Conservation (phyloP, 768 basidiomycete genomes). For the Albatrellus ellisii region DNA sequence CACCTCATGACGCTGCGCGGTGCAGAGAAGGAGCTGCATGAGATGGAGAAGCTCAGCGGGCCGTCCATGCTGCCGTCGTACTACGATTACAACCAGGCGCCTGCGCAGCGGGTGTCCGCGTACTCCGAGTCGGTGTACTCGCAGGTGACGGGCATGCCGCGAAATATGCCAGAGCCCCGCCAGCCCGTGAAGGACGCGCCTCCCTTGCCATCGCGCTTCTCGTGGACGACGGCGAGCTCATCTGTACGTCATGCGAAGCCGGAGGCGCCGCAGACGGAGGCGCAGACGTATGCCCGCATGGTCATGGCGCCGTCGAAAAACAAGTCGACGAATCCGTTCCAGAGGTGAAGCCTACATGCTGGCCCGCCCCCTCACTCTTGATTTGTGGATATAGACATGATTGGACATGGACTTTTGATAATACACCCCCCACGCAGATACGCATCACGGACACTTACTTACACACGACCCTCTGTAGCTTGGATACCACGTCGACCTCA, state of each 20-base stretch:
- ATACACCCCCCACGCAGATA: neutral
- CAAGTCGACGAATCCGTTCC: constrained; percentile 38
- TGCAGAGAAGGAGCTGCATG: constrained; percentile 37
- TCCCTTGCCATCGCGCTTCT: constrained; percentile 33
- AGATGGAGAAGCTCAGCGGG: constrained; percentile 18
- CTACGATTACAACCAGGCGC: constrained; percentile 14
- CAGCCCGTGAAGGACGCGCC: constrained; percentile 36
- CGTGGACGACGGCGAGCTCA: constrained; percentile 30
- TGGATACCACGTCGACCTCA: too few species aligned
- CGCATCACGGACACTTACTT: neutral
- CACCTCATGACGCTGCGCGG: constrained; percentile 35
- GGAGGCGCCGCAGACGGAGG: constrained; percentile 32
- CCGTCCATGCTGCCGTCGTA: constrained; percentile 33
- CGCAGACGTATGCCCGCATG: constrained; percentile 43
- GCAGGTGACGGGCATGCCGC: constrained; percentile 50
- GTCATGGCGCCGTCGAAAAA: constrained; percentile 15
- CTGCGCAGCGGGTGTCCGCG: constrained; percentile 17
- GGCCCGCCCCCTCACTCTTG: neutral
- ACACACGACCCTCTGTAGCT: neutral
- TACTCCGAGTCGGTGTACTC: constrained; percentile 44
- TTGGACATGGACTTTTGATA: neutral
- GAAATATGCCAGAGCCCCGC: constrained; percentile 55
- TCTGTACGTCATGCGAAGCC: constrained; percentile 9
- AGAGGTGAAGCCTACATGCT: constrained; percentile 20
- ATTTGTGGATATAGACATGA: too few species aligned